Evolutionary conservation across 2,329 filamentous ascomycete species (phyloP), one percentile per base, ranked within the genome.

Genomic region (Pseudonectria buxi): DNA sequence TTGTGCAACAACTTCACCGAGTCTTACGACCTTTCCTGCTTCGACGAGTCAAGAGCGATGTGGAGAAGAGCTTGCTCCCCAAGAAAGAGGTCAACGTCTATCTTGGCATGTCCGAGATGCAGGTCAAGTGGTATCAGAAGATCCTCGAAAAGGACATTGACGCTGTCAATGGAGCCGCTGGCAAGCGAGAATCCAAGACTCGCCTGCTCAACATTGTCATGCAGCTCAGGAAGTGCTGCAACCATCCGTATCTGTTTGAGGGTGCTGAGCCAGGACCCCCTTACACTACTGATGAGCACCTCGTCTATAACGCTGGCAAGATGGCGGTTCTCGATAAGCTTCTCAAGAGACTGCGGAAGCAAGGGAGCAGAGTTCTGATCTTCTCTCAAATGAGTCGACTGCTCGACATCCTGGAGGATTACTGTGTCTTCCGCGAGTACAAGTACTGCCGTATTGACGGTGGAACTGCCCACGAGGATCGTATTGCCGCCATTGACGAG

Each of bases 351-450:
- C 78, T 98, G 67, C 74, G 89, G 61, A 77, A 75, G 30, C 83
- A 95, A 57, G 92, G 88, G 28, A 96, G 89, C 56, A 78, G 92
- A 46, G 88, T 98, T n/a, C 76, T 98, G 37, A 96, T 98, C 51
- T 98, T 98, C 67, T 98, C 92, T 1, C 92, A 98, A 57, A 98
- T 98, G 92, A 95, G 89, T 55, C 86, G 92, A 74, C 74, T 95
- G 26, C 69, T 98, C 28, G 92, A 98, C 56, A 98, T 98, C 35
- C 74, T 98, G 12, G 92, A 98, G 58, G 92, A 98, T 59, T 98
- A 98, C 63, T 96, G 90, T 46, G 88, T 96, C 29, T 95, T 98
- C 71, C 78, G 89, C 39, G 82, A 87, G 24, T 95, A 86, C 65
- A 84, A 94, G 45, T 98, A 98, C 65, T 96, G 89, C 63, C 86